Evolutionary conservation across 306 rosid species (phyloP).

Genomic region (Dalbergia cochinchinensis): DNA sequence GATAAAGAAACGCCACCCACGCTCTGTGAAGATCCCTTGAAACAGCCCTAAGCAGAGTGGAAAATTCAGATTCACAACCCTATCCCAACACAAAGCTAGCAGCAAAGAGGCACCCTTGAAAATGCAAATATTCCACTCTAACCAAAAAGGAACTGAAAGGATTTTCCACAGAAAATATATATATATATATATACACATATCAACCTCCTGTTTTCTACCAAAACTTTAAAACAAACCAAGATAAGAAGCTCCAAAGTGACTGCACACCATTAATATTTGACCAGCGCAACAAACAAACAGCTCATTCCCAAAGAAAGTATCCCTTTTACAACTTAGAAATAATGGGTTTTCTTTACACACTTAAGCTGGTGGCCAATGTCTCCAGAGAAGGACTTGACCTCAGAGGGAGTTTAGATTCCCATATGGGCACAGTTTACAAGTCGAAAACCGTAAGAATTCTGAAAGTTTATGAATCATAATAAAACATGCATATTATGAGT

Average conservation of each 20-base stretch:
- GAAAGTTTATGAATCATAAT: background rate
- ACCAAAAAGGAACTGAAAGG: background rate
- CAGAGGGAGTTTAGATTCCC: background rate
- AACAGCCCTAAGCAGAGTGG: slow-evolving; percentile 1
- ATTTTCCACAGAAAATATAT: background rate
- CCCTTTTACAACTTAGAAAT: background rate
- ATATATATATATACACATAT: background rate
- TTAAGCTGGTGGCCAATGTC: background rate
- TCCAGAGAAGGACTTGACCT: background rate
- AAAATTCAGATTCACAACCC: slow-evolving; percentile 2
- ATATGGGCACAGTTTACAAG: background rate
- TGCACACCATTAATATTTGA: too few relatives aligned
- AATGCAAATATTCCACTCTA: slow-evolving; percentile 10
- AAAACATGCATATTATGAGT: background rate
- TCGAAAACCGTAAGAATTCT: background rate
- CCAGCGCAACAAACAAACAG: background rate
- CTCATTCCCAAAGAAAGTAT: background rate
- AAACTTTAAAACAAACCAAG: background rate
- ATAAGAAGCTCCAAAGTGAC: background rate
- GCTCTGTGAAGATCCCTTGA: slow-evolving; percentile 28
- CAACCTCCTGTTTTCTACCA: background rate
- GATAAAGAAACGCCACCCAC: background rate
- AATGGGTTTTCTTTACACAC: background rate
- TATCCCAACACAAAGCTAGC: slow-evolving; percentile 27
- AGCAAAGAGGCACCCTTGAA: background rate